These are phyloP conservation scores for Candida stauntonica DNA, from an alignment of 805 yeast species.

Conservation along the genomic window DNA sequence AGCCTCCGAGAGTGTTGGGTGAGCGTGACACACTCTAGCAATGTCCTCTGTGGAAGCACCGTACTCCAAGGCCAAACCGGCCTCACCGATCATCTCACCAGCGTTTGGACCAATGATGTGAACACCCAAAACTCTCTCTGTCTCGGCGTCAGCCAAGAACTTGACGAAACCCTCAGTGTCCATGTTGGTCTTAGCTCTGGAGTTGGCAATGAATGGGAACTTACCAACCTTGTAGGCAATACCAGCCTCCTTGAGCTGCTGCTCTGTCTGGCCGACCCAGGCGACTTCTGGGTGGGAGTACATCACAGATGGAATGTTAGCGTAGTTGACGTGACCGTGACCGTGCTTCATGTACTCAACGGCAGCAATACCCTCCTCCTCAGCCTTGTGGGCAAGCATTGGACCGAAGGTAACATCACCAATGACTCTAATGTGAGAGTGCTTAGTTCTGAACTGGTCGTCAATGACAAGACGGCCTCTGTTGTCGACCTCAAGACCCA, in stretches of 20 bases:
- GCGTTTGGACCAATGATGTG: constrained; percentile 98
- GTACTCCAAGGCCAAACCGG: constrained; percentile 94
- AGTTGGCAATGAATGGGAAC: constrained; percentile 98
- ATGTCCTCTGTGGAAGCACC: constrained; percentile 98
- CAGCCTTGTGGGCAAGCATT: constrained; percentile 99
- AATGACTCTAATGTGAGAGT: constrained; percentile 90
- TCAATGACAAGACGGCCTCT: constrained; percentile 93
- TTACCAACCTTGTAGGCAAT: constrained; percentile 91
- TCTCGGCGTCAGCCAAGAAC: constrained; percentile 92
- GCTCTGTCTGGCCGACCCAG: constrained; percentile 97
- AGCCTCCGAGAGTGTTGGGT: constrained; percentile 97
- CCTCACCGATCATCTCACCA: constrained; percentile 99
- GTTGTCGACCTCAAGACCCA: constrained; percentile 88
- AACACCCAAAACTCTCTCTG: constrained; percentile 93
- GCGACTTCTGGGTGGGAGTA: constrained; percentile 99
- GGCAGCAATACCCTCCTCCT: constrained; percentile 99
- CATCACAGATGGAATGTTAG: constrained; percentile 97
- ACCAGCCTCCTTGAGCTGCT: constrained; percentile 90
- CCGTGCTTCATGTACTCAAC: constrained; percentile 91
- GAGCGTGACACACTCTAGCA: constrained; percentile 97
- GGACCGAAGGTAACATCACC: constrained; percentile 99
- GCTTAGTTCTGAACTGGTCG: constrained; percentile 86
- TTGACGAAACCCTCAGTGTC: constrained; percentile 98
- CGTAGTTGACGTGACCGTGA: constrained; percentile 97
- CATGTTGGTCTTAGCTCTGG: constrained; percentile 97